Percentiles rank a stretch among this genome's conserved stretches.
Evolutionary conservation across 768 basidiomycete species (phyloP).

Genomic region (Lactarius vividus): DNA sequence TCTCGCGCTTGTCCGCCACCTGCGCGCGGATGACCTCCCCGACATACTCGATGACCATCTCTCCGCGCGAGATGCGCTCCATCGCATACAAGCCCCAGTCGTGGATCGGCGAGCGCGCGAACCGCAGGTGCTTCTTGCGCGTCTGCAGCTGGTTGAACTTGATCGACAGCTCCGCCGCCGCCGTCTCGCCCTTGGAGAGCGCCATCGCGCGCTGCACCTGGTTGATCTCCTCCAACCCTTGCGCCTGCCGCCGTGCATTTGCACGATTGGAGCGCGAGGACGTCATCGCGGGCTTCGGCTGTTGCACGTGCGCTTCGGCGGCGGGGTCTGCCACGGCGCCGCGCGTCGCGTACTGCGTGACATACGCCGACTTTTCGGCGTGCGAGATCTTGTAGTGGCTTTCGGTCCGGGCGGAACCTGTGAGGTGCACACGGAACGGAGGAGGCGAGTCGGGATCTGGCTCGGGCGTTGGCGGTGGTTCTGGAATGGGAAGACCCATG

Average conservation of each 20-base stretch:
- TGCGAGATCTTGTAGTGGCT: conserved; percentile 95
- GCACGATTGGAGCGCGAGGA: conserved; percentile 90
- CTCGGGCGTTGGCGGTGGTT: conserved; percentile 30
- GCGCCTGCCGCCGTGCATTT: conserved; percentile 85
- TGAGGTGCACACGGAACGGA: conserved; percentile 71
- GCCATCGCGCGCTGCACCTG: conserved; percentile 80
- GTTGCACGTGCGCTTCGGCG: conserved; percentile 46
- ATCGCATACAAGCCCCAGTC: conserved; percentile 98
- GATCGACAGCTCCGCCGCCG: conserved; percentile 70
- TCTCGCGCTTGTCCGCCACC: conserved; percentile 96
- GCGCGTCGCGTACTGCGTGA: conserved; percentile 81
- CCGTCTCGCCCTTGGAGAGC: conserved; percentile 70
- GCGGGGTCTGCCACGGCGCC: conserved; percentile 43
- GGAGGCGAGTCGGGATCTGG: conserved; percentile 43
- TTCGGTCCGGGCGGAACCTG: conserved; percentile 89
- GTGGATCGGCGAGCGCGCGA: conserved; percentile 93
- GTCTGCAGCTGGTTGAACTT: conserved; percentile 99
- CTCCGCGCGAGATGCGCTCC: conserved; percentile 89
- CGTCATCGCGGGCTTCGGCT: conserved; percentile 53
- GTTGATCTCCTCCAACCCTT: conserved; percentile 93
- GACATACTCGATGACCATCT: conserved; percentile 99
- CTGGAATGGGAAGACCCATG: conserved; percentile 30
- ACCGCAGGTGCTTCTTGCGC: conserved; percentile 95
- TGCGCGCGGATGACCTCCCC: conserved; percentile 95
- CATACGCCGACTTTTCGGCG: conserved; percentile 86